A percentile compares a stretch with the other conserved stretches of the same genome.
Evolutionary conservation across 2,329 filamentous ascomycete species (phyloP).

Genomic region (Beauveria rudraprayagi): DNA sequence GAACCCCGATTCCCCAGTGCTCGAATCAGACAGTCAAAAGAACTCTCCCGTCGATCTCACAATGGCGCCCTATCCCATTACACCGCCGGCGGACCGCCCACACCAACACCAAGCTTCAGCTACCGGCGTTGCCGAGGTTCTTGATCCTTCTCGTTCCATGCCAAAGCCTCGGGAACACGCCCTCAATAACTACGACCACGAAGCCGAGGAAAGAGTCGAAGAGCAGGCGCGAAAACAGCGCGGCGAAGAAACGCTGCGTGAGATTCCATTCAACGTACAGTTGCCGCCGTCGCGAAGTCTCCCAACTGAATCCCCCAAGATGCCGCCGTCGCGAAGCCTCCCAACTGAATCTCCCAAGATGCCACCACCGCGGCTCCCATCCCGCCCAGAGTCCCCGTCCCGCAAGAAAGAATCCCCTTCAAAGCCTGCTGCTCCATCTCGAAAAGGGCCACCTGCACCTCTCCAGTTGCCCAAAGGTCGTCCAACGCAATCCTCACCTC

Average conservation of each 20-base stretch:
- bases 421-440: slow-evolving; percentile 41
- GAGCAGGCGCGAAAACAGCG: slow-evolving; percentile 38
- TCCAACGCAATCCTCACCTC: slow-evolving; percentile 16
- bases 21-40: slow-evolving; percentile 43
- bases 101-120: slow-evolving; percentile 25
- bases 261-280: slow-evolving; percentile 42
- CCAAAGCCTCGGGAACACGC: slow-evolving; percentile 54
- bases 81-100: slow-evolving; percentile 48
- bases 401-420: slow-evolving; percentile 32
- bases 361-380: slow-evolving; percentile 44
- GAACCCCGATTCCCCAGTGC: slow-evolving; percentile 37
- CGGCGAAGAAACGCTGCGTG: slow-evolving; percentile 33
- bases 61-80: slow-evolving; percentile 57
- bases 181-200: slow-evolving; percentile 46
- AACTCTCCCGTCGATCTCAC: slow-evolving; percentile 52
- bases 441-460: slow-evolving; percentile 81
- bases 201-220: slow-evolving; percentile 41
- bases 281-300: slow-evolving; percentile 50
- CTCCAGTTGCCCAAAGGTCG: slow-evolving; percentile 51
- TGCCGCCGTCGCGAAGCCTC: slow-evolving; percentile 44
- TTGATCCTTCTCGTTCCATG: slow-evolving; percentile 52
- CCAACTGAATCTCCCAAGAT: slow-evolving; percentile 43
- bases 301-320: slow-evolving; percentile 42
- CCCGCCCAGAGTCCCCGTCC: slow-evolving; percentile 33
- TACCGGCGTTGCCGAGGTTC: slow-evolving; percentile 40